Conservation (phyloP, 305 asterid species). For the Ruellia speciosa region DNA sequence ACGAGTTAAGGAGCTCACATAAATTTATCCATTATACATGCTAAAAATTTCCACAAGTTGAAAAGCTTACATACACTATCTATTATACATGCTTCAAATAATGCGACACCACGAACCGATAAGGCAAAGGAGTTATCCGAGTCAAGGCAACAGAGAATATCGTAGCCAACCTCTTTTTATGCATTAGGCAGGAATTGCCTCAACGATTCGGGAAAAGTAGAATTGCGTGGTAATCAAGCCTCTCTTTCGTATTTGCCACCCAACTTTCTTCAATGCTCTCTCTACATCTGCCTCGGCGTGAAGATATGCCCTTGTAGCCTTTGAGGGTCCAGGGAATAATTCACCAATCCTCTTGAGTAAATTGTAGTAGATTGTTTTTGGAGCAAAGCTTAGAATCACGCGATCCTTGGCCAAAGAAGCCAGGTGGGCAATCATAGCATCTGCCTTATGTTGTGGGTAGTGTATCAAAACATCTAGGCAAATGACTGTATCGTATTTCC, state of each 20-base stretch:
- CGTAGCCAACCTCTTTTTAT: background rate
- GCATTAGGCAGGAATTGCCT: conserved; percentile 67
- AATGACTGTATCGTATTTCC: conserved; percentile 76
- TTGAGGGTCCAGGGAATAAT: conserved; percentile 94
- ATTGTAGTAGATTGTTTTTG: conserved; percentile 72
- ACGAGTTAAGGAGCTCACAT: background rate
- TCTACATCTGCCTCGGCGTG: conserved; percentile 89
- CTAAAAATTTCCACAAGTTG: too few species aligned
- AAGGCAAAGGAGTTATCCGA: too few species aligned
- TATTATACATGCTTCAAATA: too few species aligned
- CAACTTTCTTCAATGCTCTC: conserved; percentile 74
- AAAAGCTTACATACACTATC: too few species aligned
- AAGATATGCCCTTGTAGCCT: conserved; percentile 93
- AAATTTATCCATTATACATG: background rate
- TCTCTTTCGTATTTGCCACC: conserved; percentile 83
- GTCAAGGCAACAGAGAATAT: too few species aligned
- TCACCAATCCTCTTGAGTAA: conserved; percentile 83
- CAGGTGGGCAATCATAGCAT: conserved; percentile 87
- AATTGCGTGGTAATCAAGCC: conserved; percentile 77
- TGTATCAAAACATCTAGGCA: conserved; percentile 92
- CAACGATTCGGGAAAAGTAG: conserved; percentile 75
- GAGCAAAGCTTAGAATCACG: conserved; percentile 82
- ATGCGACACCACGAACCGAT: too few species aligned
- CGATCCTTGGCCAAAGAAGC: conserved; percentile 83
- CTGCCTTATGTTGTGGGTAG: conserved; percentile 90